These are phyloP conservation scores for Lepidium africanum DNA, from an alignment of 345 rosid species.

Conservation along the genomic window DNA sequence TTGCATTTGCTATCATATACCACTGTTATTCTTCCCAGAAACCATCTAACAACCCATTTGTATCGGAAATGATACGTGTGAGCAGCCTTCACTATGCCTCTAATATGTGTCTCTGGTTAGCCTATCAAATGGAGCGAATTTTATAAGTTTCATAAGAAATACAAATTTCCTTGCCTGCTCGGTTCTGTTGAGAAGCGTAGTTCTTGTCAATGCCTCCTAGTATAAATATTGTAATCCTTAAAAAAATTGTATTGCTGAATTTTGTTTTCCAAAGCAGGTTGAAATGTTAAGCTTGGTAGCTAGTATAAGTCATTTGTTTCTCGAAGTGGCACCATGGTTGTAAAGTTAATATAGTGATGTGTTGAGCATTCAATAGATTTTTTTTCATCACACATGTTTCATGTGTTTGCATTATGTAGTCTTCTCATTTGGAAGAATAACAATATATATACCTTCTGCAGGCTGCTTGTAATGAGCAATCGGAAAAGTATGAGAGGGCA, in stretches of 20 bases:
- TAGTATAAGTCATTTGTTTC: background rate
- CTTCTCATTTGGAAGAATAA: slow-evolving; percentile 2
- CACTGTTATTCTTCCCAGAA: slow-evolving; percentile 52
- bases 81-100: slow-evolving; percentile 8
- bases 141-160: background rate
- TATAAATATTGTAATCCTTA: background rate
- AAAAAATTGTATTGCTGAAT: background rate
- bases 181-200: background rate
- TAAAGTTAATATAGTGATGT: background rate
- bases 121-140: background rate
- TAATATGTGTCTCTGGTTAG: background rate
- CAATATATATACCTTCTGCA: slow-evolving; percentile 26
- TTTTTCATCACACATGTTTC: background rate
- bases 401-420: background rate
- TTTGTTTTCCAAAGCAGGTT: background rate
- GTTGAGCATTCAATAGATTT: background rate
- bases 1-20: slow-evolving; percentile 58
- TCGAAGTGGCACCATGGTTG: background rate
- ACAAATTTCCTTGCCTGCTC: background rate
- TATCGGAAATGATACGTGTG: slow-evolving; percentile 50
- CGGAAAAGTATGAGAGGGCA: slow-evolving; percentile 74
- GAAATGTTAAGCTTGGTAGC: background rate
- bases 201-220: background rate
- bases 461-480: slow-evolving; percentile 70
- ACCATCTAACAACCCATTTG: slow-evolving; percentile 54